phyloP scores from a whole-genome alignment of 1,284 basidiomycete species.

The Polyporus tsugae region DNA sequence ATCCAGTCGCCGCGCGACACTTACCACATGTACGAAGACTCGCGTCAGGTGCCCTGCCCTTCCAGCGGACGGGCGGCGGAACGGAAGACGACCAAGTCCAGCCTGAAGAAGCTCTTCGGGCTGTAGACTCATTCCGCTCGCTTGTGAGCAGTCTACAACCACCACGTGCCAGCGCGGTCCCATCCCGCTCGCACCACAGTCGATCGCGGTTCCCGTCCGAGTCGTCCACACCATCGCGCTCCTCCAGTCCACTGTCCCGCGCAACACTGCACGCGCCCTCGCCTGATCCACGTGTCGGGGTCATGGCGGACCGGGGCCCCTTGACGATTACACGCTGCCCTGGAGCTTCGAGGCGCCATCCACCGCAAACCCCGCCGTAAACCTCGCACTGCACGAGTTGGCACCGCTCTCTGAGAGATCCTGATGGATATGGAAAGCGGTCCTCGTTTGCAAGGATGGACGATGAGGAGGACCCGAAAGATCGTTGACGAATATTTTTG shows the following conservation, averaged over 20 bases:
- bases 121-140: conserved; percentile 15
- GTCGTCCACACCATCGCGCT: not conserved
- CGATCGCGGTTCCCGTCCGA: not conserved
- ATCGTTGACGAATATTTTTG: no score
- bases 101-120: conserved; percentile 37
- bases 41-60: conserved; percentile 30
- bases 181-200: not conserved
- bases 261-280: no score
- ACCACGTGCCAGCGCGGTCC: not conserved
- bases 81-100: conserved; percentile 31
- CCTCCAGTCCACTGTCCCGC: no score
- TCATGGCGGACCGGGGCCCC: no score
- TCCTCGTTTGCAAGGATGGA: no score
- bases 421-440: conserved; percentile 12
- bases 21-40: not conserved
- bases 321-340: not conserved
- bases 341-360: not conserved
- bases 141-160: not conserved
- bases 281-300: not conserved
- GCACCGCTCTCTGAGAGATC: not conserved
- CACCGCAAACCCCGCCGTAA: not conserved
- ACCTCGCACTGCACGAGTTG: not conserved
- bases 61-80: conserved; percentile 24
- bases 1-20: conserved; percentile 37
- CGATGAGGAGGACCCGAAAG: no score